Percentiles rank a stretch among this genome's conserved stretches.
Evolutionary conservation across 805 yeast species (phyloP).

Genomic region (Hanseniaspora mollemarum): DNA sequence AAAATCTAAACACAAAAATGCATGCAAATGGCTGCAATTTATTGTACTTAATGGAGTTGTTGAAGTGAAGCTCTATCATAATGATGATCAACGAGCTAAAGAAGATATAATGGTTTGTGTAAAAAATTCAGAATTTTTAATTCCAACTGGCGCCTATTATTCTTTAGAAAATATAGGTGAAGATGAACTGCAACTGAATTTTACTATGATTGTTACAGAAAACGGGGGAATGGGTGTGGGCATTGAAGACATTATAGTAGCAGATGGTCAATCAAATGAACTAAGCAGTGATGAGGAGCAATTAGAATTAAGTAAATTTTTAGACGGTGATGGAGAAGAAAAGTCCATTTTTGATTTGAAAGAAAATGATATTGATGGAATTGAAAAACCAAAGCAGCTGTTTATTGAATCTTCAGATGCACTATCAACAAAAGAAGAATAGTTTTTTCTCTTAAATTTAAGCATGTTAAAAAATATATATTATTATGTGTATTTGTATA

Average conservation of each 20-base stretch:
- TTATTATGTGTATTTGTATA: too few species aligned
- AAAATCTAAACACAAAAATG: conserved; percentile 24
- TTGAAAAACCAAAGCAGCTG: neutral
- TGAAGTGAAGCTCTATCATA: conserved; percentile 53
- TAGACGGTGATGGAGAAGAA: conserved; percentile 11
- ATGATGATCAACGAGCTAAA: conserved; percentile 16
- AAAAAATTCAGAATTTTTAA: conserved; percentile 66
- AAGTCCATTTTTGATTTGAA: neutral
- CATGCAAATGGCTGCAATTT: conserved; percentile 38
- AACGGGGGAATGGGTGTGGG: neutral
- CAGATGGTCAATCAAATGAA: neutral
- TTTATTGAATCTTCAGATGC: conserved; percentile 6
- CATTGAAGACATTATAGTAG: neutral
- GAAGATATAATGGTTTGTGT: conserved; percentile 40
- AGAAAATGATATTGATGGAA: neutral
- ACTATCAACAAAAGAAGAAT: neutral
- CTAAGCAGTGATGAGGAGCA: conserved; percentile 4
- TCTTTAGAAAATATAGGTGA: conserved; percentile 54
- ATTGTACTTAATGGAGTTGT: conserved; percentile 60
- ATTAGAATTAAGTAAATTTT: conserved; percentile 2
- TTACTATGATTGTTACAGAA: conserved; percentile 49
- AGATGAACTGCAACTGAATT: conserved; percentile 52
- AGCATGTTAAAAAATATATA: too few species aligned
- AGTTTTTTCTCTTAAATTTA: too few species aligned
- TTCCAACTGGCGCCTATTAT: conserved; percentile 69